Conservation (phyloP, 164 flowering plant genomes). For the Piper longum region DNA sequence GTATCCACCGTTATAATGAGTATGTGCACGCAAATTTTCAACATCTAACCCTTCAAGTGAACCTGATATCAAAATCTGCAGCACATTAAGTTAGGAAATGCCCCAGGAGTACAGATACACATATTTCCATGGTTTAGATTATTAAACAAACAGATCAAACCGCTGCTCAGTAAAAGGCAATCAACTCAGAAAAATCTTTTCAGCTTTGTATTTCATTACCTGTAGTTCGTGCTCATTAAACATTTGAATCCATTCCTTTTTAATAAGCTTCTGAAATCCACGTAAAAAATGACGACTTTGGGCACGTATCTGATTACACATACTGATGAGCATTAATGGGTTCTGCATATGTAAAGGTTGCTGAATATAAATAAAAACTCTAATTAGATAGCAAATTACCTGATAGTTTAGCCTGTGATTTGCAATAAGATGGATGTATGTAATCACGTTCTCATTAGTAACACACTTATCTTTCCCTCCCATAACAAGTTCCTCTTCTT, state of each 20-base stretch:
- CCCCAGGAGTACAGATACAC: neutral
- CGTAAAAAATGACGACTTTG: constrained; percentile 86
- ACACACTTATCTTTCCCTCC: constrained; percentile 77
- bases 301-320: constrained; percentile 56
- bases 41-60: constrained; percentile 85
- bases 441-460: constrained; percentile 83
- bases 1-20: constrained; percentile 84
- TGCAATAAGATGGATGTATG: constrained; percentile 77
- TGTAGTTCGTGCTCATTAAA: constrained; percentile 97
- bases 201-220: constrained; percentile 25
- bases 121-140: neutral
- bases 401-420: constrained; percentile 82
- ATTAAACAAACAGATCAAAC: neutral
- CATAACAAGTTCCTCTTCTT: constrained; percentile 75
- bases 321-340: neutral
- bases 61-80: constrained; percentile 85
- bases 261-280: constrained; percentile 91
- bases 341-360: neutral
- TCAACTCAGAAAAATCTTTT: no score
- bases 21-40: constrained; percentile 50
- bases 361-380: no score
- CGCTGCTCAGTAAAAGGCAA: no score
- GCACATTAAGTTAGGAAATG: neutral
- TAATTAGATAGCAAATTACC: constrained; percentile 22
- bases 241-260: constrained; percentile 91